Percentiles rank a stretch among this genome's conserved stretches.
Evolutionary conservation across 768 basidiomycete species (phyloP).

Genomic region (Leccinum variicolor): DNA sequence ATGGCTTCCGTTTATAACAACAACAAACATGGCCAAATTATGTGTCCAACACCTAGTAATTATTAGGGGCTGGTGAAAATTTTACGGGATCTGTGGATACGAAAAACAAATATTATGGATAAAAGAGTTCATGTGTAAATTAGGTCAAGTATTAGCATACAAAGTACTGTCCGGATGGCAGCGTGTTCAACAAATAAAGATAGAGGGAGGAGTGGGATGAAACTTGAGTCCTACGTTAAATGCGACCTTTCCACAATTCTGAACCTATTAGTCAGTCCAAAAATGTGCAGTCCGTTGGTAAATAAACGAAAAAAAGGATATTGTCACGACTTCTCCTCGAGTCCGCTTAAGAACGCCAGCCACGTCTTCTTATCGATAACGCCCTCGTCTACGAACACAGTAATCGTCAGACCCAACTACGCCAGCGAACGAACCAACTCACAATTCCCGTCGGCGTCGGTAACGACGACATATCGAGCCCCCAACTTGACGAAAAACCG

Average conservation of each 20-base stretch:
- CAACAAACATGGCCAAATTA: constrained; percentile 14
- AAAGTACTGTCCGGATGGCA: background rate
- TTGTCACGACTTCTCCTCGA: constrained; percentile 54
- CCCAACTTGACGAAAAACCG: constrained; percentile 94
- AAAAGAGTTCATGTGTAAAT: background rate
- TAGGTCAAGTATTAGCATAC: background rate
- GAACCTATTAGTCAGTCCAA: background rate
- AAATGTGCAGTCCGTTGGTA: background rate
- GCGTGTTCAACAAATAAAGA: background rate
- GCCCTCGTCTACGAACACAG: constrained; percentile 62
- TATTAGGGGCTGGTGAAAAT: too few relatives aligned
- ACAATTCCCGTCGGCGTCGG: constrained; percentile 82
- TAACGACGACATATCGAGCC: constrained; percentile 83
- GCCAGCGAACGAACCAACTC: constrained; percentile 24
- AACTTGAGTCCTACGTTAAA: background rate
- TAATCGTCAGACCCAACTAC: background rate
- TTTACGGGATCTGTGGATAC: too few relatives aligned
- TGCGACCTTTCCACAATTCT: too few relatives aligned
- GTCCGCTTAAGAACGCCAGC: constrained; percentile 78
- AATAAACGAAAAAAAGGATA: background rate
- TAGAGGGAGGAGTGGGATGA: background rate
- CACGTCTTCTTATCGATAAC: constrained; percentile 93
- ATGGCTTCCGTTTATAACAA: constrained; percentile 24
- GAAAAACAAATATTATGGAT: background rate
- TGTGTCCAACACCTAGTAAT: too few relatives aligned